phyloP scores from a whole-genome alignment of 2,329 filamentous ascomycete species.

The Pseudopyricularia cyperi region DNA sequence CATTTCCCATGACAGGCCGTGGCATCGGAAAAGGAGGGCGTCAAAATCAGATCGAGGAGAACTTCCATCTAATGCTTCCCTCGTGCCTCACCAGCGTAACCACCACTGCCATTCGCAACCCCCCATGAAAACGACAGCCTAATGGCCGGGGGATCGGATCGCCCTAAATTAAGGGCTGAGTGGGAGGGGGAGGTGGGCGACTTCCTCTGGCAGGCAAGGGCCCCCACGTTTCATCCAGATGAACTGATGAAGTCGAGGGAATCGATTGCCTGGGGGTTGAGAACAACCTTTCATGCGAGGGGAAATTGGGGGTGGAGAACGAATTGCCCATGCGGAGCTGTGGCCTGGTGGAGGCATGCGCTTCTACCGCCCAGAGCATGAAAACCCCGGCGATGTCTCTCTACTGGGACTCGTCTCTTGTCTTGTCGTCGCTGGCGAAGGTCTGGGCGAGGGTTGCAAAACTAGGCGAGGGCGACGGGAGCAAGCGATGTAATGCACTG shows the following conservation, averaged over 20 bases:
- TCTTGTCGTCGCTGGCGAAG: not conserved
- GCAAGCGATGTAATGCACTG: not conserved
- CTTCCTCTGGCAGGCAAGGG: not conserved
- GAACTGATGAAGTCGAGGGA: too few relatives aligned
- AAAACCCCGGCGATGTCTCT: not conserved
- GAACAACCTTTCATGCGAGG: not conserved
- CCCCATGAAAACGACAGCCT: not conserved
- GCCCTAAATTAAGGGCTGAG: not conserved
- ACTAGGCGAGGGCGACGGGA: not conserved
- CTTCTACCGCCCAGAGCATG: not conserved
- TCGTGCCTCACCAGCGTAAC: too few relatives aligned
- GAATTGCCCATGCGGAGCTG: not conserved
- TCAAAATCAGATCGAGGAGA: too few relatives aligned
- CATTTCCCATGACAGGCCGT: too few relatives aligned
- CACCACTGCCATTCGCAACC: too few relatives aligned
- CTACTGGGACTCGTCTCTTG: not conserved
- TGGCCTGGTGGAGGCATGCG: not conserved
- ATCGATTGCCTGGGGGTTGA: not conserved
- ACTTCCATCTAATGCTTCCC: too few relatives aligned
- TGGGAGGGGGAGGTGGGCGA: not conserved
- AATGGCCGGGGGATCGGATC: not conserved
- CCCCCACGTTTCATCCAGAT: conserved; percentile 1
- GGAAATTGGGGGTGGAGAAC: not conserved
- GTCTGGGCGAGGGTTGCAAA: not conserved
- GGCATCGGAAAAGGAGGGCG: too few relatives aligned